Conservation (phyloP, 2,329 filamentous ascomycete species). For the Xylaria hypoxylon region DNA sequence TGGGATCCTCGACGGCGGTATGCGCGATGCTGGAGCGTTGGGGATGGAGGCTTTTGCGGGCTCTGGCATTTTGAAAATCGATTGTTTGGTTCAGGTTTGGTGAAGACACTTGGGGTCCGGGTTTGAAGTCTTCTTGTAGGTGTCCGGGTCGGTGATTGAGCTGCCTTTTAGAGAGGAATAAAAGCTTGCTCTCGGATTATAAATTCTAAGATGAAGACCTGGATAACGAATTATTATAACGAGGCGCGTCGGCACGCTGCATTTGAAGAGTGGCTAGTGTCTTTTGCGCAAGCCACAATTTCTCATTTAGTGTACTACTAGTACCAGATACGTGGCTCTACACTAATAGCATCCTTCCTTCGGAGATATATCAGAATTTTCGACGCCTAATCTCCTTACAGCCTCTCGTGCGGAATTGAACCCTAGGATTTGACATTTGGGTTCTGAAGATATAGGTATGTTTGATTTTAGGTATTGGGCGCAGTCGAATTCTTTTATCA, state of each 20-base stretch:
- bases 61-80: constrained; percentile 18
- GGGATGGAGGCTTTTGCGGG: not conserved
- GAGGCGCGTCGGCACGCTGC: not conserved
- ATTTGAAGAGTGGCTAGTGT: constrained; percentile 9
- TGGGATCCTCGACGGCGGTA: constrained; percentile 5
- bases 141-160: not conserved
- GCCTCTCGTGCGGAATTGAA: too few relatives aligned
- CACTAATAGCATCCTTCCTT: not conserved
- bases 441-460: too few relatives aligned
- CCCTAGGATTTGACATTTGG: too few relatives aligned
- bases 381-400: too few relatives aligned
- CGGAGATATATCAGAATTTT: too few relatives aligned
- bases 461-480: too few relatives aligned
- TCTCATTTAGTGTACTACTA: not conserved
- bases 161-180: not conserved
- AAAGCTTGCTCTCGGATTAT: not conserved
- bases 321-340: too few relatives aligned
- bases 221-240: not conserved
- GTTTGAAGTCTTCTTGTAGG: not conserved
- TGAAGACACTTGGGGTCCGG: not conserved
- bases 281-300: constrained; percentile 6
- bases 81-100: not conserved
- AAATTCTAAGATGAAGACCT: too few relatives aligned
- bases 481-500: too few relatives aligned
- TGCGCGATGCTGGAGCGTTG: constrained; percentile 13